phyloP scores from a whole-genome alignment of 2,329 filamentous ascomycete species.

The Calonectria pteridis region DNA sequence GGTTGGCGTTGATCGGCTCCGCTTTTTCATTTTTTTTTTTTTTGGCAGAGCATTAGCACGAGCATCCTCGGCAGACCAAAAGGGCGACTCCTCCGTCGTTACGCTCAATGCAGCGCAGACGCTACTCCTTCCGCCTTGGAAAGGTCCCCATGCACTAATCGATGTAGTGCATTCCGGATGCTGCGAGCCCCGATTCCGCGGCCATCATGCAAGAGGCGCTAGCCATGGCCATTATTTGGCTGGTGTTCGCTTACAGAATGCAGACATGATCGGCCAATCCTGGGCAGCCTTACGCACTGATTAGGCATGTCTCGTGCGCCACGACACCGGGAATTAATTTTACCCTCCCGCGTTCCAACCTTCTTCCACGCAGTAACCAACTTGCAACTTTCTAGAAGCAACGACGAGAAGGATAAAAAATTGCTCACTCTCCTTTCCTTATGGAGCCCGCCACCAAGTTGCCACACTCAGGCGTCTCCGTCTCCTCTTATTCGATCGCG shows the following conservation, averaged over 20 bases:
- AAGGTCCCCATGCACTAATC: background rate
- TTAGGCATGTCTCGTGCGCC: background rate
- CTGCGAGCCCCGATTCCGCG: background rate
- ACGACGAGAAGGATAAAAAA: background rate
- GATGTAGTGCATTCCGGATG: background rate
- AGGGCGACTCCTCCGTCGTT: constrained; percentile 7
- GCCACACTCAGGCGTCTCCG: background rate
- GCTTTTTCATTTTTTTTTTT: constrained; percentile 5
- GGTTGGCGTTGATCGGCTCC: constrained; percentile 1
- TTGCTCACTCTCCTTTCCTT: background rate
- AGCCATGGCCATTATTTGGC: background rate
- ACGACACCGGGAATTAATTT: background rate
- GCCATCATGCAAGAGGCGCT: background rate
- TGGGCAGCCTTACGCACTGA: constrained; percentile 7
- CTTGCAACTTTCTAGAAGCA: background rate
- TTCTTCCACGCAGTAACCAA: background rate
- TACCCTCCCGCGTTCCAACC: background rate
- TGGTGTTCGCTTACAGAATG: background rate
- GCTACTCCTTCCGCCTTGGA: constrained; percentile 1
- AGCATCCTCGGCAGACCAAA: constrained; percentile 3
- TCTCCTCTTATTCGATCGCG: background rate
- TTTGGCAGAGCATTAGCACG: constrained; percentile 2
- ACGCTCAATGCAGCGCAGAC: background rate
- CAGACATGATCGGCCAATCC: constrained; percentile 11
- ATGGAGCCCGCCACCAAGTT: background rate